These are phyloP conservation scores for Suillus tomentosus DNA, from an alignment of 768 basidiomycete species.

Conservation along the genomic window DNA sequence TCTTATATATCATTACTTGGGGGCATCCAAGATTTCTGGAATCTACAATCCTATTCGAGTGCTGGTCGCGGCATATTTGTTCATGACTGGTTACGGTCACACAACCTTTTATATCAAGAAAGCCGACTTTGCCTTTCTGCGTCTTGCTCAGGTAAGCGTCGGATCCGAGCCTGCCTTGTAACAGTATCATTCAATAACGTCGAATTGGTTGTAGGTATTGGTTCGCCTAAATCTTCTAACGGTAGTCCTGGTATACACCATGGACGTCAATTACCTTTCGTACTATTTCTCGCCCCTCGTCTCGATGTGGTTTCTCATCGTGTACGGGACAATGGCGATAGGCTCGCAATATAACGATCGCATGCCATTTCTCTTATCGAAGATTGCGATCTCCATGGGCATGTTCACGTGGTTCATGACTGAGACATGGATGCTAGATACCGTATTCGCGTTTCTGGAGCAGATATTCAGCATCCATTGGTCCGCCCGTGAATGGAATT, in stretches of 20 bases:
- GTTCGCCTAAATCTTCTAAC: slow-evolving; percentile 85
- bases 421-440: slow-evolving; percentile 61
- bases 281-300: slow-evolving; percentile 93
- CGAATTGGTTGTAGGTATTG: slow-evolving; percentile 51
- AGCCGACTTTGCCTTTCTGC: slow-evolving; percentile 79
- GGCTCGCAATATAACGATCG: slow-evolving; percentile 77
- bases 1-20: slow-evolving; percentile 90
- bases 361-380: slow-evolving; percentile 63
- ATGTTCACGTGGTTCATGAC: slow-evolving; percentile 68
- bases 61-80: slow-evolving; percentile 85
- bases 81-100: slow-evolving; percentile 94
- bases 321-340: slow-evolving; percentile 76
- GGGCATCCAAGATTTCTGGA: slow-evolving; percentile 88
- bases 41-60: slow-evolving; percentile 92
- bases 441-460: slow-evolving; percentile 62
- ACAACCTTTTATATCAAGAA: slow-evolving; percentile 89
- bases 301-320: slow-evolving; percentile 86
- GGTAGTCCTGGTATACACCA: slow-evolving; percentile 79
- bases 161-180: neutral
- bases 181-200: slow-evolving; percentile 12
- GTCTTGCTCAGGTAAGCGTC: slow-evolving; percentile 67
- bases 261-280: slow-evolving; percentile 90
- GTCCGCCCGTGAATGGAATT: slow-evolving; percentile 86
- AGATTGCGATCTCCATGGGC: slow-evolving; percentile 66
- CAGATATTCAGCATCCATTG: slow-evolving; percentile 75